Base-by-base conservation (phyloP, 805 yeast species). In the Pichia occidentalis region DNA sequence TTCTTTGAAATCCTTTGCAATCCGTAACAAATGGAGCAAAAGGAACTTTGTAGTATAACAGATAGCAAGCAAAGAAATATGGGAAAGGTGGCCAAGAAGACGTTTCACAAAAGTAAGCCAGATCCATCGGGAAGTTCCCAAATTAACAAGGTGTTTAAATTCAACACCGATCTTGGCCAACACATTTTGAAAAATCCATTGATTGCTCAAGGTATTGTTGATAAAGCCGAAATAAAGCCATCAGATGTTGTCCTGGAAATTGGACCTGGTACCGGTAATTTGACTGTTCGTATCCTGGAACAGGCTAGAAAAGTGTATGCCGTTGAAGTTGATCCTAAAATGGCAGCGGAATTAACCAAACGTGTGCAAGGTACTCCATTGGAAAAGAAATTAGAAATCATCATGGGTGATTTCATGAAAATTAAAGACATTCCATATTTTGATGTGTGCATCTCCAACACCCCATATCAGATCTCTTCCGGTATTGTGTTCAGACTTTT, bases 221-320 rank as follows among this genome's bases (percentile, higher is more conserved):
- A 92, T 59, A 90, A 90, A 56, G 97, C 98, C 2, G 82, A 77
- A 26, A 82, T 92, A 39, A 82, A 78, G 52, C 97, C 97, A 3
- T 80, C 94, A 22, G 98, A 92, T 56, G 77, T 78, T 7, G 97
- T 92, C 2, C 68, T 92, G 29, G 98, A 92, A 66, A 95, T 92
- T 36, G 98, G 98, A 53, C 98, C 98, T 3, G 98, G 98, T 76
- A 92, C 98, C 0, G 98, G 98, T 67, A 92, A 92, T 54, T 70
- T 92, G 63, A 92, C 98, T 0, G 95, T 90, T 25, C 71, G 94
- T 45, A 92, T 92, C 25, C 63, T 92, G 39, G 97, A 90, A 51
- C 82, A 87, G 59, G 97, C 97, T 0, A 71, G 85, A 40, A 87
- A 85, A 51, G 97, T 90, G n/a, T 74, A 85, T 33, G 98, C 97